These are phyloP conservation scores for Plectranthus barbatus DNA, from an alignment of 257 asterid species.

Conservation along the genomic window DNA sequence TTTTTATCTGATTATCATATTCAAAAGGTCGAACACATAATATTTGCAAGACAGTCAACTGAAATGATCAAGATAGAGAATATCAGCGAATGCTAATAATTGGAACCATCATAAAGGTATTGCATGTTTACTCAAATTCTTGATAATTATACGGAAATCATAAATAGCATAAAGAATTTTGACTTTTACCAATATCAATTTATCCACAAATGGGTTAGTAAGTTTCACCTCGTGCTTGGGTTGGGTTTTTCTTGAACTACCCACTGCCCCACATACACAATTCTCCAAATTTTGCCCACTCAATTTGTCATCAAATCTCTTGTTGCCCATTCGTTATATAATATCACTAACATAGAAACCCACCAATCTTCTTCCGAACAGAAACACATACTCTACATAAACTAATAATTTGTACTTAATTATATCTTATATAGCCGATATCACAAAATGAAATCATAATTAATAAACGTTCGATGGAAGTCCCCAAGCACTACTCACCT, in stretches of 20 bases:
- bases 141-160: neutral
- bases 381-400: too few relatives aligned
- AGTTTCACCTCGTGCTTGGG: neutral
- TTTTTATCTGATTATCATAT: too few relatives aligned
- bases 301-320: neutral
- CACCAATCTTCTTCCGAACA: neutral
- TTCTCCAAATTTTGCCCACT: neutral
- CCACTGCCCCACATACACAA: neutral
- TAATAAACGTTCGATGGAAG: constrained; percentile 4
- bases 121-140: neutral
- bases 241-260: neutral
- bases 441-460: neutral
- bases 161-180: too few relatives aligned
- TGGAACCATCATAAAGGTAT: too few relatives aligned
- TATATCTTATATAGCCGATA: neutral
- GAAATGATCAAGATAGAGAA: neutral
- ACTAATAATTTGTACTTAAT: neutral
- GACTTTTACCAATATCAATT: neutral
- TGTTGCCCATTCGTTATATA: neutral
- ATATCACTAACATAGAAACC: neutral
- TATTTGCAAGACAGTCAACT: neutral
- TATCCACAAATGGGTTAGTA: neutral
- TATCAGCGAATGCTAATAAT: neutral
- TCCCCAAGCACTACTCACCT: too few relatives aligned
- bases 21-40: too few relatives aligned